Percentiles rank a stretch among this genome's conserved stretches.
phyloP scores from a whole-genome alignment of 2,329 filamentous ascomycete genomes.

The Botrytis elliptica region DNA sequence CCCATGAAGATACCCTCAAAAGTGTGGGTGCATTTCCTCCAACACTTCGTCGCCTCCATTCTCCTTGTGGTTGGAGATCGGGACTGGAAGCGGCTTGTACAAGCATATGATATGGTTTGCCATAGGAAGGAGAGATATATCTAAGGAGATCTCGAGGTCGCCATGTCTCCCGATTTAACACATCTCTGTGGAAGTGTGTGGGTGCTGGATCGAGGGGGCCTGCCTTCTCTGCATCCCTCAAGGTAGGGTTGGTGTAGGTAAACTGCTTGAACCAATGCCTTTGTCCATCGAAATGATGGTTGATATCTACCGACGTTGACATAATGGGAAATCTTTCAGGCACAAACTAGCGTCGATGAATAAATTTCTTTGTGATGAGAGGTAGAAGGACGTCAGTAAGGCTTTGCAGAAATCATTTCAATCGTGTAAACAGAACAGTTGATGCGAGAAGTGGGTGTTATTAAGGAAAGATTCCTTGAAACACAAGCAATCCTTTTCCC shows the following conservation, averaged over 20 bases:
- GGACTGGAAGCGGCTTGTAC: slow-evolving; percentile 18
- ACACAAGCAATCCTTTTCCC: not conserved
- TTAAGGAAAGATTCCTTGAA: not conserved
- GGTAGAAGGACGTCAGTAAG: not conserved
- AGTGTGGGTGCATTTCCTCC: slow-evolving; percentile 19
- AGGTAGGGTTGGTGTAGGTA: slow-evolving; percentile 18
- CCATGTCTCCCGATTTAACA: slow-evolving; percentile 20
- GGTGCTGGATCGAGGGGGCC: slow-evolving; percentile 11
- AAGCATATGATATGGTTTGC: slow-evolving; percentile 22
- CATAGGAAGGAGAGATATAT: slow-evolving; percentile 22
- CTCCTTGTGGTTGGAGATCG: slow-evolving; percentile 14
- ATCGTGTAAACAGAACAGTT: not conserved
- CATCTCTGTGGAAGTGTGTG: slow-evolving; percentile 18
- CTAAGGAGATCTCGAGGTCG: slow-evolving; percentile 21
- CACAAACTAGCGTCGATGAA: not conserved
- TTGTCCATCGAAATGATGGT: slow-evolving; percentile 19
- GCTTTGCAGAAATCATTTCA: not conserved
- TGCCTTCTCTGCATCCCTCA: slow-evolving; percentile 14
- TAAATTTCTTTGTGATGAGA: not conserved
- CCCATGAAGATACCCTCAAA: slow-evolving; percentile 20
- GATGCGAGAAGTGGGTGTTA: not conserved
- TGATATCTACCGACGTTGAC: slow-evolving; percentile 16
- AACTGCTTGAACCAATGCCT: slow-evolving; percentile 17
- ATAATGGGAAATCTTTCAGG: not conserved
- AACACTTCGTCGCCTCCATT: slow-evolving; percentile 19